Percentiles rank a stretch among this genome's conserved stretches.
Conservation (phyloP, 2,329 filamentous ascomycete genomes). For the Alternaria postmessia region DNA sequence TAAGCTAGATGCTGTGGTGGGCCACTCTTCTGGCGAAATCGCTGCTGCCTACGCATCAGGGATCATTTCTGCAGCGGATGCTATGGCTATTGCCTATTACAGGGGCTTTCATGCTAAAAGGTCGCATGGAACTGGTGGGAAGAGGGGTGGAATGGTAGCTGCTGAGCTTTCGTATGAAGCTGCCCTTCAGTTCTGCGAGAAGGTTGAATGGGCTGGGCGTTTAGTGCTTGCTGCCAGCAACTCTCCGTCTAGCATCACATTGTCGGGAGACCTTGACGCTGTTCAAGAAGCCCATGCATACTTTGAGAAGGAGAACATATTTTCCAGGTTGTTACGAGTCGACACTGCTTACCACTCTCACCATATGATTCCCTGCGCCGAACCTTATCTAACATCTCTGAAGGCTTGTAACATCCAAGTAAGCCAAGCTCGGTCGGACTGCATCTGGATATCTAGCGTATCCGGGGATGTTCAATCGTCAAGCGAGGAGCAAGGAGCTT, state of each 20-base stretch:
- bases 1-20: too few species aligned
- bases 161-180: background rate
- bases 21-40: too few species aligned
- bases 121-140: too few species aligned
- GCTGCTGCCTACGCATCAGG: too few species aligned
- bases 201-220: background rate
- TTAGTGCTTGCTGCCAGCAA: background rate
- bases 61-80: too few species aligned
- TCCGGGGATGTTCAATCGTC: too few species aligned
- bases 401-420: too few species aligned
- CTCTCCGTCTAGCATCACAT: background rate
- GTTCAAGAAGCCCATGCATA: background rate
- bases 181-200: background rate
- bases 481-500: too few species aligned
- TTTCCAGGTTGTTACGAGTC: slow-evolving; percentile 36
- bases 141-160: background rate
- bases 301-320: background rate
- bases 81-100: too few species aligned
- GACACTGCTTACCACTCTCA: slow-evolving; percentile 56
- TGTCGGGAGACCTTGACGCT: background rate
- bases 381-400: slow-evolving; percentile 7
- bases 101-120: too few species aligned
- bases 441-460: too few species aligned
- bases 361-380: slow-evolving; percentile 9
- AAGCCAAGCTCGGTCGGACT: too few species aligned